These are phyloP conservation scores for Clarireedia sp. DNA, from an alignment of 2,329 filamentous ascomycete genomes.

Conservation along the genomic window DNA sequence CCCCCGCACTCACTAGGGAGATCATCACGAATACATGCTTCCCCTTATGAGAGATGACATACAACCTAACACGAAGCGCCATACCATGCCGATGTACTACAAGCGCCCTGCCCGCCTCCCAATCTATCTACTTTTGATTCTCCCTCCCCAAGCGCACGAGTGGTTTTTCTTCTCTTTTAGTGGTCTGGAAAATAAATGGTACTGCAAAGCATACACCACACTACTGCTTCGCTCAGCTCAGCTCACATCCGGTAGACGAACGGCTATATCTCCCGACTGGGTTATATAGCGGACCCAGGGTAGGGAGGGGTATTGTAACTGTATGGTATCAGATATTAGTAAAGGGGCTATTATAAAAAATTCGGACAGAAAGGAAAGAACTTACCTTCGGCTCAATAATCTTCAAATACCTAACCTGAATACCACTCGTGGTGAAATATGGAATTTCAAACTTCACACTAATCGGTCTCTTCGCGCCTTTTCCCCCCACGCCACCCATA, in stretches of 20 bases:
- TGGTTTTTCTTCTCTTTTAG: too few relatives aligned
- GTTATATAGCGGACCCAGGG: slow-evolving; percentile 99
- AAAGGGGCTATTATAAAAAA: too few relatives aligned
- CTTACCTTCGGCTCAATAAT: slow-evolving; percentile 98
- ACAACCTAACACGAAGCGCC: not conserved
- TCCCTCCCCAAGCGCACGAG: not conserved
- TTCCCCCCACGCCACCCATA: slow-evolving; percentile 85
- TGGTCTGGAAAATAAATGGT: not conserved
- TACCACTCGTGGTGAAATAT: slow-evolving; percentile 99
- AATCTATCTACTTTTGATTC: slow-evolving; percentile 5
- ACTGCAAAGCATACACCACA: not conserved
- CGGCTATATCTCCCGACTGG: slow-evolving; percentile 93
- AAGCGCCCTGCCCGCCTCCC: not conserved
- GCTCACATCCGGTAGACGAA: slow-evolving; percentile 70
- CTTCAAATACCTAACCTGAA: slow-evolving; percentile 96
- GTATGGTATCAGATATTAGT: slow-evolving; percentile 8
- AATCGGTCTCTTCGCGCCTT: slow-evolving; percentile 87
- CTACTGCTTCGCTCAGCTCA: not conserved
- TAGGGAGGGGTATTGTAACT: slow-evolving; percentile 96
- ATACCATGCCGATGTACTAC: slow-evolving; percentile 2
- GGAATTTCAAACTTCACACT: slow-evolving; percentile 99
- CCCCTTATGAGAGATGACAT: not conserved
- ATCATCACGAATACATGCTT: too few relatives aligned
- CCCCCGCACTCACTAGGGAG: too few relatives aligned
- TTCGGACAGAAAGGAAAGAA: slow-evolving; percentile 10